phyloP scores from a whole-genome alignment of 352 stramenopile species.

The Thraustotheca clavata region DNA sequence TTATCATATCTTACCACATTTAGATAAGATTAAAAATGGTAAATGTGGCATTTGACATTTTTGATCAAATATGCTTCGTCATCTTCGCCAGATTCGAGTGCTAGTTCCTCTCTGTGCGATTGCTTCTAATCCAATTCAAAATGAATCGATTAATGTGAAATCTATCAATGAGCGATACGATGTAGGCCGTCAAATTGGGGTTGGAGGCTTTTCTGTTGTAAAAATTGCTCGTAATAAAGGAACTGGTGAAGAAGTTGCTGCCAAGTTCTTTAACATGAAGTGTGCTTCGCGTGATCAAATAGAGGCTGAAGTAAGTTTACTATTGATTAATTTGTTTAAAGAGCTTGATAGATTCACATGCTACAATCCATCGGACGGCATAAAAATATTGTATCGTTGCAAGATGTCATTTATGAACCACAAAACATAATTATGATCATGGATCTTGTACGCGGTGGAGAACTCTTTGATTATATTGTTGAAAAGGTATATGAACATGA shows the following conservation, averaged over 20 bases:
- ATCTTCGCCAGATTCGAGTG: too few relatives aligned
- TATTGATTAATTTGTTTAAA: background rate
- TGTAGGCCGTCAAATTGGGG: background rate
- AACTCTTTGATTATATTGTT: slow-evolving; percentile 78
- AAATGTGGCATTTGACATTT: too few relatives aligned
- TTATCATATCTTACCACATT: too few relatives aligned
- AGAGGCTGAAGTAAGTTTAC: slow-evolving; percentile 35
- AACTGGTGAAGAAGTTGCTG: slow-evolving; percentile 27
- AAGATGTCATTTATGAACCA: slow-evolving; percentile 50
- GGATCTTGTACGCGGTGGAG: slow-evolving; percentile 61
- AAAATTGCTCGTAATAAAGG: background rate
- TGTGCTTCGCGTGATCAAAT: slow-evolving; percentile 47
- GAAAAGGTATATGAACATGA: slow-evolving; percentile 32
- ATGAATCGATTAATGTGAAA: too few relatives aligned
- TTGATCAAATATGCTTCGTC: too few relatives aligned
- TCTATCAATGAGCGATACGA: slow-evolving; percentile 4
- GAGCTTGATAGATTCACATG: slow-evolving; percentile 39
- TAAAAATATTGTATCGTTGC: slow-evolving; percentile 58
- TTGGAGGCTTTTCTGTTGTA: slow-evolving; percentile 9
- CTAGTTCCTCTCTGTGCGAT: too few relatives aligned
- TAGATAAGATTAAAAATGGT: too few relatives aligned
- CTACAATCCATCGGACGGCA: slow-evolving; percentile 49
- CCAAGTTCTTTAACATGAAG: slow-evolving; percentile 71
- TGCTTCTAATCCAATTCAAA: background rate
- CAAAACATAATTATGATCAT: slow-evolving; percentile 74